A percentile compares a stretch with the other conserved stretches of the same genome.
These are phyloP conservation scores for Potentilla sterilis DNA, from an alignment of 306 rosid genomes.

Conservation along the genomic window DNA sequence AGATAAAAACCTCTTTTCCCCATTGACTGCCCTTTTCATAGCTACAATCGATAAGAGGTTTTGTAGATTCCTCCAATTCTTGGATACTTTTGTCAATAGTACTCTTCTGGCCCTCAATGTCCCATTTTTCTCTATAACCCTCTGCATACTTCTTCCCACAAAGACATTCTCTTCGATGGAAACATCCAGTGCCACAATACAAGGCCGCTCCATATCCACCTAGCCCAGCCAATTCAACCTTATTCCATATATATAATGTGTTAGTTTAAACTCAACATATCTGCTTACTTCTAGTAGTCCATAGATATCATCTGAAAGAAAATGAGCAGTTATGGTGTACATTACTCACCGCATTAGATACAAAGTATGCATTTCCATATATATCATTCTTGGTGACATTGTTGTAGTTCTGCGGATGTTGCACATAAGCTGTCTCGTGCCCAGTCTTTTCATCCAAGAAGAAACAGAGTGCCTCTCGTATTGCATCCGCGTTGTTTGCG, in stretches of 20 bases:
- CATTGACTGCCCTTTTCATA: slow-evolving; percentile 59
- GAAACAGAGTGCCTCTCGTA: slow-evolving; percentile 50
- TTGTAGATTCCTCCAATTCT: slow-evolving; percentile 54
- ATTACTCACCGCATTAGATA: slow-evolving; percentile 22
- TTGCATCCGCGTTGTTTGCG: slow-evolving; percentile 43
- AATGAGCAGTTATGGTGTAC: neutral
- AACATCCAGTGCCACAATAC: slow-evolving; percentile 69
- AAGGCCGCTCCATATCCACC: slow-evolving; percentile 53
- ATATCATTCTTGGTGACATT: slow-evolving; percentile 49
- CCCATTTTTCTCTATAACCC: slow-evolving; percentile 20
- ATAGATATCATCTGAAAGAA: neutral
- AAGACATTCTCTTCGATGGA: slow-evolving; percentile 65
- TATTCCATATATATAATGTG: slow-evolving; percentile 7
- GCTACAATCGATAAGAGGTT: slow-evolving; percentile 45
- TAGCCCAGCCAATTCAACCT: slow-evolving; percentile 54
- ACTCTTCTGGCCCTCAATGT: slow-evolving; percentile 13
- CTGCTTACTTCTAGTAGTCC: neutral
- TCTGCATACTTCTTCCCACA: slow-evolving; percentile 37
- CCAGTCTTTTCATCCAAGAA: slow-evolving; percentile 61
- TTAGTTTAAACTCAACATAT: neutral
- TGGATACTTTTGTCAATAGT: slow-evolving; percentile 28
- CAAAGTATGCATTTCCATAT: slow-evolving; percentile 27
- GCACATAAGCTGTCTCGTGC: slow-evolving; percentile 51
- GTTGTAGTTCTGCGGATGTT: slow-evolving; percentile 47
- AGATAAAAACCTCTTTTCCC: slow-evolving; percentile 56